phyloP scores from a whole-genome alignment of 2,329 filamentous ascomycete species.

The Fusarium abutilonis region DNA sequence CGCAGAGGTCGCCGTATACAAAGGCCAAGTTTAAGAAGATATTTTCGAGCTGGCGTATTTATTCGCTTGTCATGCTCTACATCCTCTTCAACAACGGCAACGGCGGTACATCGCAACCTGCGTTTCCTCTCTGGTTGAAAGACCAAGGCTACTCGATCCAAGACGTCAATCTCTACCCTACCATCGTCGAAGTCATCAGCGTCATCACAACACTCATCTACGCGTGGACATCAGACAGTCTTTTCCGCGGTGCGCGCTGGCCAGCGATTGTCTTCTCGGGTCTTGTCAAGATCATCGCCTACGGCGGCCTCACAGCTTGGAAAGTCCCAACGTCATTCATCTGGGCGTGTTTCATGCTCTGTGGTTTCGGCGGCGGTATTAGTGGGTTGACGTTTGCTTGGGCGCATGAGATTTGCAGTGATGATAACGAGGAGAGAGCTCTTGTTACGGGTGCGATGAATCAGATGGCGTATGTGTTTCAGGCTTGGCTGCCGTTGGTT shows the following conservation, averaged over 20 bases:
- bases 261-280: constrained; percentile 69
- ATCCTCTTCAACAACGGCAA: constrained; percentile 71
- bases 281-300: constrained; percentile 54
- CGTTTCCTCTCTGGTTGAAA: constrained; percentile 64
- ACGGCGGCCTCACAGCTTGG: constrained; percentile 56
- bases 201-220: constrained; percentile 69
- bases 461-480: constrained; percentile 74
- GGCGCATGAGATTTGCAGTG: constrained; percentile 62
- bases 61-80: constrained; percentile 66
- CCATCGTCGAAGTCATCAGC: constrained; percentile 64
- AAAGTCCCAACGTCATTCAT: constrained; percentile 63
- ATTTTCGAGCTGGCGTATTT: constrained; percentile 73
- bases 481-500: constrained; percentile 74
- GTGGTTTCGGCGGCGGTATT: constrained; percentile 61
- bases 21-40: constrained; percentile 67
- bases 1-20: constrained; percentile 53
- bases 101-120: constrained; percentile 60
- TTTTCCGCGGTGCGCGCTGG: constrained; percentile 69
- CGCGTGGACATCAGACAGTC: constrained; percentile 71
- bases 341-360: constrained; percentile 70
- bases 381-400: constrained; percentile 60
- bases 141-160: constrained; percentile 54
- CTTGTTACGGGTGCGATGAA: constrained; percentile 76
- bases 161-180: constrained; percentile 65
- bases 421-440: constrained; percentile 71